Conservation (phyloP, 2,329 filamentous ascomycete genomes). For the Pseudogymnoascus verrucosus region DNA sequence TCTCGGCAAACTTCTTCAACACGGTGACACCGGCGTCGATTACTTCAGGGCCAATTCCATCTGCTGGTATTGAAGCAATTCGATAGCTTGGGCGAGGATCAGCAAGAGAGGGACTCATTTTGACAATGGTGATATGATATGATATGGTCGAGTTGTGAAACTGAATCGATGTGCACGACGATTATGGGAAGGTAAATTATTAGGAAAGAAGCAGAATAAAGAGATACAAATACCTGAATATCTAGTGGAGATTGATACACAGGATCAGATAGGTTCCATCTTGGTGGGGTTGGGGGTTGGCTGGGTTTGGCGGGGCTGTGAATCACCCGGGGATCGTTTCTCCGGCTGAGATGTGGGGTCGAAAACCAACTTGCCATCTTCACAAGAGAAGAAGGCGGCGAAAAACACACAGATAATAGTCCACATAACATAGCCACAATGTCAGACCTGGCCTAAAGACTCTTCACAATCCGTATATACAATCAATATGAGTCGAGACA, state of each 20-base stretch:
- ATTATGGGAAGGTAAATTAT: background rate
- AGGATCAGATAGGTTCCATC: background rate
- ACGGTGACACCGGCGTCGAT: conserved; percentile 52
- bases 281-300: background rate
- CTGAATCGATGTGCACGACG: background rate
- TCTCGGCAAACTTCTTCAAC: conserved; percentile 43
- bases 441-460: background rate
- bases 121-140: background rate
- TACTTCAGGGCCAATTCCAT: conserved; percentile 59
- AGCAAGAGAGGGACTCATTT: conserved; percentile 7
- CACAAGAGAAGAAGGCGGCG: background rate
- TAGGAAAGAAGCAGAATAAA: background rate
- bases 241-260: background rate
- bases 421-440: background rate
- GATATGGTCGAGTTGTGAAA: background rate
- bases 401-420: background rate
- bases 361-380: background rate
- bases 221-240: background rate
- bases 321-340: background rate
- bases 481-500: background rate
- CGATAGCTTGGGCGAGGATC: conserved; percentile 29
- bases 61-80: conserved; percentile 53
- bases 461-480: background rate
- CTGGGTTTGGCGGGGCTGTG: background rate
- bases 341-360: background rate